Conservation (phyloP, 257 asterid species). For the Plantago major region DNA sequence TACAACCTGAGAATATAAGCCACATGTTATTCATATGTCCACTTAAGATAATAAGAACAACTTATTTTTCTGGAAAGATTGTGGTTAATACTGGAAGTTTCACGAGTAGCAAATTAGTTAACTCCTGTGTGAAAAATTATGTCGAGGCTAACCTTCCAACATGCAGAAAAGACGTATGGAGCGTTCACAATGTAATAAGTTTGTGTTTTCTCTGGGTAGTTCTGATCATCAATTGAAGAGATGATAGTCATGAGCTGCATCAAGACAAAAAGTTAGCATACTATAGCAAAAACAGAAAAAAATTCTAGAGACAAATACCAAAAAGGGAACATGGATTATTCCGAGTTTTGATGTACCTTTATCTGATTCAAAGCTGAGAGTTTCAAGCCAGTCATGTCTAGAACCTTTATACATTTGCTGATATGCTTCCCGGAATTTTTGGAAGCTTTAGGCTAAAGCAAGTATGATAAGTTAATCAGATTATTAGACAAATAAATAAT, state of each 20-base stretch:
- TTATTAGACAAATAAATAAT: background rate
- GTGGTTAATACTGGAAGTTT: too few species aligned
- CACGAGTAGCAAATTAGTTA: background rate
- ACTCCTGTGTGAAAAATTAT: background rate
- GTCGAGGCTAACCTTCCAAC: conserved; percentile 63
- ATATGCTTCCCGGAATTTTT: conserved; percentile 46
- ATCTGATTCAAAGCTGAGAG: conserved; percentile 60
- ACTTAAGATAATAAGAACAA: background rate
- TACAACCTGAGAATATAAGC: conserved; percentile 6
- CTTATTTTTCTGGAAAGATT: background rate
- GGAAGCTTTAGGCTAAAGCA: conserved; percentile 50
- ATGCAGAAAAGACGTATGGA: conserved; percentile 64
- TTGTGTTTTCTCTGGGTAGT: conserved; percentile 67
- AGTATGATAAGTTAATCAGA: conserved; percentile 12
- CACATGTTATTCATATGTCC: background rate
- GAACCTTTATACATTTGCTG: conserved; percentile 55
- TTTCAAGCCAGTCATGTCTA: conserved; percentile 74
- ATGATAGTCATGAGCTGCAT: conserved; percentile 61
- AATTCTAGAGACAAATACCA: background rate
- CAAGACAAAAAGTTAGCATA: conserved; percentile 10
- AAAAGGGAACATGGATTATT: background rate
- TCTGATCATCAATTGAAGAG: conserved; percentile 68
- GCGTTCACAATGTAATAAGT: conserved; percentile 74
- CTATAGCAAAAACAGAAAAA: background rate
- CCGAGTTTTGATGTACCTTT: conserved; percentile 42